Evolutionary conservation across 2,329 filamentous ascomycete genomes (phyloP).

Genomic region (Penicillium oxalicum): DNA sequence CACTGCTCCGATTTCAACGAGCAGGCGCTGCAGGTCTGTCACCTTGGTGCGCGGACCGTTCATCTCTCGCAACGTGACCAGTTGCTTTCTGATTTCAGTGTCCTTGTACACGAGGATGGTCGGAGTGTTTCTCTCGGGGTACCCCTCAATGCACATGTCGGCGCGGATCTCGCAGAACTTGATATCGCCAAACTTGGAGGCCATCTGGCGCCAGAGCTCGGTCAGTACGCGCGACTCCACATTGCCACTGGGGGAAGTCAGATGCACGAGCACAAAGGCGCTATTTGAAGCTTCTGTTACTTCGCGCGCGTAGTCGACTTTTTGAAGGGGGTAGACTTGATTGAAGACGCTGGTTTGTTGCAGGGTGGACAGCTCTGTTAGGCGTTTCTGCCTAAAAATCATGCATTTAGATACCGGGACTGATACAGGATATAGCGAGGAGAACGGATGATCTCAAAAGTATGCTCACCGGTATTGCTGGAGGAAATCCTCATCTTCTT

Average conservation of each 20-base stretch:
- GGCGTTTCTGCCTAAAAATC: slow-evolving; percentile 61
- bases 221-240: slow-evolving; percentile 76
- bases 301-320: slow-evolving; percentile 84
- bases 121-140: slow-evolving; percentile 89
- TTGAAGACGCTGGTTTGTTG: slow-evolving; percentile 76
- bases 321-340: slow-evolving; percentile 86
- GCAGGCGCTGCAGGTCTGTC: slow-evolving; percentile 69
- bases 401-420: no score
- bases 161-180: slow-evolving; percentile 97
- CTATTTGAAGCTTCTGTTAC: slow-evolving; percentile 84
- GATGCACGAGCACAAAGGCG: slow-evolving; percentile 64
- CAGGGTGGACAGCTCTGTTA: slow-evolving; percentile 72
- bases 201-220: slow-evolving; percentile 80
- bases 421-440: no score
- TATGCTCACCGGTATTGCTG: slow-evolving; percentile 64
- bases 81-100: slow-evolving; percentile 83
- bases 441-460: background rate
- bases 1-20: slow-evolving; percentile 77
- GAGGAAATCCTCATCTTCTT: slow-evolving; percentile 89
- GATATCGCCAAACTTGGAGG: slow-evolving; percentile 79
- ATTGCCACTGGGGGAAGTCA: slow-evolving; percentile 75
- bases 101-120: slow-evolving; percentile 90
- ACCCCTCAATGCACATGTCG: slow-evolving; percentile 90
- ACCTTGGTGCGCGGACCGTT: slow-evolving; percentile 65
- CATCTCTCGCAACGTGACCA: slow-evolving; percentile 80